Evolutionary conservation across 768 basidiomycete species (phyloP), one percentile per base, ranked within the genome.

Genomic region (Neoboletus brunneissimus): DNA sequence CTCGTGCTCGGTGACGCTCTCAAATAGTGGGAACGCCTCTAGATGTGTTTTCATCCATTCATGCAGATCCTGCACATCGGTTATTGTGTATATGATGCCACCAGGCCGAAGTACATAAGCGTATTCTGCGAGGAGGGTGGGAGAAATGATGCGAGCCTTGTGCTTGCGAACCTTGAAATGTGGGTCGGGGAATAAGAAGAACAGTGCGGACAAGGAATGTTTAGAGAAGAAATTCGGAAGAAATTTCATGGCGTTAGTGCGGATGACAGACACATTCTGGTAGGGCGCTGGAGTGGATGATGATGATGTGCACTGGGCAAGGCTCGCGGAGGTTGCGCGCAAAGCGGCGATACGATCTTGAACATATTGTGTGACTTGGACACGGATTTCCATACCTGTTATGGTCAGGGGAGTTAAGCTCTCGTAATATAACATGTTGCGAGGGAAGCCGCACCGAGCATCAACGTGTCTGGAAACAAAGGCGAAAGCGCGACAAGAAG

Each of bases 241-340:
- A 72, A 98, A 98, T 75, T 98, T 98, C 95, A 98, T 98, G 46
- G 94, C 89, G 70, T 99, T 99, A 15, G 91, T 95, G 48, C 97
- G 87, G 60, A 97, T 89, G 60, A 98, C 84, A 35, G 93, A 94
- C 53, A 97, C 84, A 71, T 98, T 98, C 63, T 91, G 85, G 72
- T 86, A 94, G 42, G 83, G 80, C 2, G 80, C 74, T 1, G 76
- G 67, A 10, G 64, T 40, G 20, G 69, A 41, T 10, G 70, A 64
- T 31, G 70, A 52, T 42, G 66, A 53, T 54, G 57, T 7, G 72
- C 59, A 52, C 29, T 56, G 49, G 18, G 32, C 20, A 18, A 61
- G 32, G 29, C 8, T 49, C 11, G 71, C 71, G 47, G 81, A 73
- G 42, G 83, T 82, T 46, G 89, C 77, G n/a, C 97, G 88, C 40